Evolutionary conservation across 176 grass and related monocot species (phyloP), one percentile per base, ranked within the genome.

Genomic region (Carex scoparia): DNA sequence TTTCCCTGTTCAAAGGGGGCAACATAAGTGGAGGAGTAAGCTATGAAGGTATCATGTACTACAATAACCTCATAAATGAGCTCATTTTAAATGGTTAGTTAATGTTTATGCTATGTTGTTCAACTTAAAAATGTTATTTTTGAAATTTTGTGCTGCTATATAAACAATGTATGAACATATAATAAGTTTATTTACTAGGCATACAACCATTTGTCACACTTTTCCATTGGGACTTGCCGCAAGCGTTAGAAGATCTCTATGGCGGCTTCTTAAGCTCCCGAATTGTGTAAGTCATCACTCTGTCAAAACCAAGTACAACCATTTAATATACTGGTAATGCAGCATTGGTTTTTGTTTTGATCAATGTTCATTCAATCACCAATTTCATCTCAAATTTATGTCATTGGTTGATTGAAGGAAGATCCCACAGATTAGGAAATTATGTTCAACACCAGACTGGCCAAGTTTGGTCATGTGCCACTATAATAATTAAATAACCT

Each of bases 201-300:
- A 98, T 98, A 31, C 79, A 95, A 85, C 91, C 95, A 51, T 92
- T 98, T 16, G 89, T 94, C 51, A 95, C 95, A 59, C 91, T 98
- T 84, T 98, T 95, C 80, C 93, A 98, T 56, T 94, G 91, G 91
- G 95, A 98, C 87, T 90, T 85, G 51, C 92, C 95, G 9, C 93
- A 98, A 90, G 83, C 19, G 19, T 66, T 98, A 87, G 91, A 98
- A 84, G 82, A 98, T 44, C 71, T 79, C 42, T 94, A 98, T n/a
- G 60, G 86, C 9, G 91, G 93, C 11, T 98, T 98, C 89, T 91
- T 93, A 44, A 94, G 86, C 70, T 18, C 73, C 58, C 69, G 48
- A 72, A 86, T 93, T 42, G 92, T 93, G 95, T 98, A 89, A 92
- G 91, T 91, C 53, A 71, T 75, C 10, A 23, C 84, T 61, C 48